These are phyloP conservation scores for Basidioascus undulatus DNA, from an alignment of 768 basidiomycete species.

Conservation along the genomic window DNA sequence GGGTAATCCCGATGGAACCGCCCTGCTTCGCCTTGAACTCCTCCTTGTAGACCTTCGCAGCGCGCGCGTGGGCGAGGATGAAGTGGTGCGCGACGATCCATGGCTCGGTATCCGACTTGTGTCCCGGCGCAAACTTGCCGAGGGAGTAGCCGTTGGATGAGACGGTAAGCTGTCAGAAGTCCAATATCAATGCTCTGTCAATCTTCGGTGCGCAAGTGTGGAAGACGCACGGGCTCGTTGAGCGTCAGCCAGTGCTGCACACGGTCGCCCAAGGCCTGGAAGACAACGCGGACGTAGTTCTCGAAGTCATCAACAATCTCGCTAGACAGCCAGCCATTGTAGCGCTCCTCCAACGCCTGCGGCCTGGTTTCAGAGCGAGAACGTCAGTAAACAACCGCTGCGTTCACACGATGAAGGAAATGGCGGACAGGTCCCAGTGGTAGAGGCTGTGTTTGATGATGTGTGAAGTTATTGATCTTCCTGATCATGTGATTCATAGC, in stretches of 20 bases:
- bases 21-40: slow-evolving; percentile 37
- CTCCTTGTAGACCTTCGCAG: slow-evolving; percentile 39
- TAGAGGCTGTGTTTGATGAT: slow-evolving; percentile 30
- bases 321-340: slow-evolving; percentile 52
- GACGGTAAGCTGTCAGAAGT: slow-evolving; percentile 4
- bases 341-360: slow-evolving; percentile 44
- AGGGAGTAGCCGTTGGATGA: slow-evolving; percentile 2
- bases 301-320: slow-evolving; percentile 43
- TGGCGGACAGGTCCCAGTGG: slow-evolving; percentile 68
- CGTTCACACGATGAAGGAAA: too few species aligned
- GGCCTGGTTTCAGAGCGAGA: too few species aligned
- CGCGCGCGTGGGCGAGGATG: slow-evolving; percentile 43
- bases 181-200: slow-evolving; percentile 55
- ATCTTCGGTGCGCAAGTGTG: slow-evolving; percentile 39
- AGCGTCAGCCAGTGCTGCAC: slow-evolving; percentile 56
- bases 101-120: slow-evolving; percentile 12
- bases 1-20: slow-evolving; percentile 52
- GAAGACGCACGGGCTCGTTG: slow-evolving; percentile 53
- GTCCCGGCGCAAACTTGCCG: too few species aligned
- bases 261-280: slow-evolving; percentile 46
- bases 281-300: slow-evolving; percentile 40
- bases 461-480: not conserved
- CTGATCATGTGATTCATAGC: not conserved
- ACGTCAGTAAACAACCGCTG: too few species aligned
- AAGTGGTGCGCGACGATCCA: slow-evolving; percentile 39